Evolutionary conservation across 73 alveolate species (phyloP), one percentile per base, ranked within the genome.

Genomic region (Diophrys appendiculata): DNA sequence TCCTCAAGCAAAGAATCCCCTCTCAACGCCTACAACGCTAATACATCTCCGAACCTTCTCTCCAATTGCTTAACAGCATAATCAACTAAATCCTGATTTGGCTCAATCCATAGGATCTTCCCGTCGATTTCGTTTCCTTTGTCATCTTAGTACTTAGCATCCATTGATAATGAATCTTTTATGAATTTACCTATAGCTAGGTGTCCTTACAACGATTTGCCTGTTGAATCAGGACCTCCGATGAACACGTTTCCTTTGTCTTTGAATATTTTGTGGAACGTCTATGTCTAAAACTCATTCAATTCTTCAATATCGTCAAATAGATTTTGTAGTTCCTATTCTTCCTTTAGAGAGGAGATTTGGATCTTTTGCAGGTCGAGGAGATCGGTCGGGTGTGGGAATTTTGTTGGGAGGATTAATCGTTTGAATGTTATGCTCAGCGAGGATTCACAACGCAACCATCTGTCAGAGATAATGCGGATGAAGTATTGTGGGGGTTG

Each of bases 401-500:
- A 92, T 90, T 96, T 97, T 87, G 97, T 99, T 29, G 99, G 99
- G 72, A 98, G 89, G 69, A 98, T 96, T 65, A 98, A 90, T 86
- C 95, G 96, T 84, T 93, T 94, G 84, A 98, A 98, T 70, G 98
- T 91, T 54, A 97, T 92, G 0, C 99, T 99, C 8, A 95, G 93
- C 56, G 91, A 88, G 52, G 92, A 81, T 79, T 97, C 98, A 65
- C 99, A 94, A 55, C 86, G 82, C 73, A 98, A 69, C 99, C 99
- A 98, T 75, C 95, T 84, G 90, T 98, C 99, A 56, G 98, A 90
- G 14, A 97, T 93, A 29, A 94, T 85, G 73, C 91, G 91, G 32
- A 97, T 87, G 88, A 93, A 98, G 81, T 96, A 96, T 80, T 95
- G 93, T 33, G 99, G 99, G 33, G 99, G 99, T 84, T 97, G 90